Evolutionary conservation across 495 filamentous ascomycete genomes (phyloP).

Genomic region (Trichoderma parareesei): DNA sequence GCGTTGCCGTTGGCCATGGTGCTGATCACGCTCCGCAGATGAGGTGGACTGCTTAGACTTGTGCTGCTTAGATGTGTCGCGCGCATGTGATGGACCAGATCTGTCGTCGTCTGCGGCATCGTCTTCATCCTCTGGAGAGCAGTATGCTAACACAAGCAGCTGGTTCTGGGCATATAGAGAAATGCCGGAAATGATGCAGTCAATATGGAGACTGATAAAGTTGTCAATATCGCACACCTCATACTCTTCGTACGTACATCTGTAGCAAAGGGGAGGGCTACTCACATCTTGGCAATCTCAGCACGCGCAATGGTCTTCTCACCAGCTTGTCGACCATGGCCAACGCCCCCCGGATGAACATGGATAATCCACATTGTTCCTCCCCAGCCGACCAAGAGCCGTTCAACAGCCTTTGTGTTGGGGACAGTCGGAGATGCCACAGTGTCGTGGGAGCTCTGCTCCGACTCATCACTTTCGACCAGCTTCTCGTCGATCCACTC

Average conservation of each 20-base stretch:
- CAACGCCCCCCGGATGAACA: slow-evolving; percentile 67
- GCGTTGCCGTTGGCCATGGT: slow-evolving; percentile 53
- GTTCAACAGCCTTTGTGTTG: slow-evolving; percentile 51
- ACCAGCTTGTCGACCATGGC: slow-evolving; percentile 58
- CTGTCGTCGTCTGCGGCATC: slow-evolving; percentile 25
- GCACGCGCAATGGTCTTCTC: slow-evolving; percentile 69
- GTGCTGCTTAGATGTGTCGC: slow-evolving; percentile 21
- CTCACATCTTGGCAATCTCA: slow-evolving; percentile 85
- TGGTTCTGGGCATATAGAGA: slow-evolving; percentile 91
- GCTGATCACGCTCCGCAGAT: slow-evolving; percentile 43
- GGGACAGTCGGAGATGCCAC: slow-evolving; percentile 36
- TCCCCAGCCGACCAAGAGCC: slow-evolving; percentile 89
- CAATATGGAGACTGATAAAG: slow-evolving; percentile 66
- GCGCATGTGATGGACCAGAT: background rate
- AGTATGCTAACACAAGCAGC: slow-evolving; percentile 82
- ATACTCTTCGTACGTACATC: background rate
- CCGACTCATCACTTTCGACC: slow-evolving; percentile 50
- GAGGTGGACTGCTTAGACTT: slow-evolving; percentile 30
- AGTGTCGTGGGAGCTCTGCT: slow-evolving; percentile 27
- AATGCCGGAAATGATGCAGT: slow-evolving; percentile 95
- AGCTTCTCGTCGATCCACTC: slow-evolving; percentile 86
- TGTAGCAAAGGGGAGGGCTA: slow-evolving; percentile 13
- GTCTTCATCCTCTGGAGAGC: slow-evolving; percentile 62
- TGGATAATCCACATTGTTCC: slow-evolving; percentile 93
- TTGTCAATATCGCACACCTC: slow-evolving; percentile 21